Evolutionary conservation across 1,139 yeast genomes (phyloP).

Genomic region (Yamadazyma dushanensis): DNA sequence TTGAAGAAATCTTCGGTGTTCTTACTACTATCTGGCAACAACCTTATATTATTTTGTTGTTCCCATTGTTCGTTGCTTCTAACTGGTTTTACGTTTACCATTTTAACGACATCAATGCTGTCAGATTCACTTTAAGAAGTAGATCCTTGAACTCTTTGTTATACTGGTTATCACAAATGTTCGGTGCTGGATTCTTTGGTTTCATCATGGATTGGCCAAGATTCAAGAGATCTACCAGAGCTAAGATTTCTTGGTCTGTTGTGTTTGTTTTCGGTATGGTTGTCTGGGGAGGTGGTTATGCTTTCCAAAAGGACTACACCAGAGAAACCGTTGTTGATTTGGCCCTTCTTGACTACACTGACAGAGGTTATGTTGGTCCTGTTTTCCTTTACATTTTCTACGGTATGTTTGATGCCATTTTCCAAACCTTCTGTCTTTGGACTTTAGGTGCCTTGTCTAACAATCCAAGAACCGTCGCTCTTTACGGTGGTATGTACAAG

Average conservation of each 20-base stretch:
- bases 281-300: constrained; percentile 65
- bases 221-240: constrained; percentile 46
- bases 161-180: constrained; percentile 62
- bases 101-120: constrained; percentile 58
- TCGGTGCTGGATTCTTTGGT: constrained; percentile 56
- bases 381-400: constrained; percentile 62
- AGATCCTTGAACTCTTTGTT: constrained; percentile 61
- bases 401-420: constrained; percentile 58
- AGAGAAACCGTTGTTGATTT: constrained; percentile 35
- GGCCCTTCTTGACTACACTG: constrained; percentile 44
- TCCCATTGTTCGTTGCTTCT: constrained; percentile 64
- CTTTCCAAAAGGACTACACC: constrained; percentile 48
- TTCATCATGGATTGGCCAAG: constrained; percentile 43
- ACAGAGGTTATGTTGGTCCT: constrained; percentile 53
- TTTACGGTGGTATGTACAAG: constrained; percentile 64
- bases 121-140: constrained; percentile 57
- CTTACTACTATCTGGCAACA: constrained; percentile 40
- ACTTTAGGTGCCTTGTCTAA: constrained; percentile 58
- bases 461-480: constrained; percentile 55
- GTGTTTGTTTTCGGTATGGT: constrained; percentile 45
- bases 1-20: constrained; percentile 45
- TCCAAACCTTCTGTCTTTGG: constrained; percentile 60
- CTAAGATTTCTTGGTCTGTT: constrained; percentile 46
- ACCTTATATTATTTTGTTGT: constrained; percentile 48
- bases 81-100: constrained; percentile 71